phyloP scores from a whole-genome alignment of 2,329 filamentous ascomycete species.

The Sphaerulina vaccinii region DNA sequence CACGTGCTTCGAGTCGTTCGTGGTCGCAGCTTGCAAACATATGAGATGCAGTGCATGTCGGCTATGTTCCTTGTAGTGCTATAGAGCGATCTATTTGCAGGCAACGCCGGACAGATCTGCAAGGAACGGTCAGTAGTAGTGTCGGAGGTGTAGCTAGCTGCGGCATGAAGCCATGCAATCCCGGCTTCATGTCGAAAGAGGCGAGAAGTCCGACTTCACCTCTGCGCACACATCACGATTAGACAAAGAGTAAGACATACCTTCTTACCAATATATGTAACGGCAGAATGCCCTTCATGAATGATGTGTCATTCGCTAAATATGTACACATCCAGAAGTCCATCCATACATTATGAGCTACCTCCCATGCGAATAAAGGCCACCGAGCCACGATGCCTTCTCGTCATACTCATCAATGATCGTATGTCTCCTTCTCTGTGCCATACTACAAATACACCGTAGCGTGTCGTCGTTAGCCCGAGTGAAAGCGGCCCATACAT shows the following conservation, averaged over 20 bases:
- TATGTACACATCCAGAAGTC: conserved; percentile 11
- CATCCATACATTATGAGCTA: neutral
- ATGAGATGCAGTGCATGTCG: neutral
- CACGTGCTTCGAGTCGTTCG: conserved; percentile 3
- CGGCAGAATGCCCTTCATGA: neutral
- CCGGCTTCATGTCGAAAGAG: neutral
- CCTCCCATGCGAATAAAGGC: neutral
- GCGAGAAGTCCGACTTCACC: conserved; percentile 7
- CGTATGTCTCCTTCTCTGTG: conserved; percentile 5
- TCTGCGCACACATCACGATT: neutral
- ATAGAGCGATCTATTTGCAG: neutral
- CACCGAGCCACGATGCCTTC: neutral
- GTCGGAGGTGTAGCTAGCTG: neutral
- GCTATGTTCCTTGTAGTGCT: neutral
- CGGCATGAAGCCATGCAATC: neutral
- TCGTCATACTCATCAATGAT: neutral
- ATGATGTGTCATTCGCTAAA: conserved; percentile 10
- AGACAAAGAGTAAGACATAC: neutral
- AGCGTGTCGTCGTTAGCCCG: conserved; percentile 18
- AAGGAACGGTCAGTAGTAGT: neutral
- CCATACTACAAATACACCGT: conserved; percentile 18
- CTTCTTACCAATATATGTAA: neutral
- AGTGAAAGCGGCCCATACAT: neutral
- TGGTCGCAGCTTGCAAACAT: neutral
- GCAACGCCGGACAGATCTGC: neutral